Conservation (phyloP, 2,329 filamentous ascomycete species). For the Penicillium sp. region DNA sequence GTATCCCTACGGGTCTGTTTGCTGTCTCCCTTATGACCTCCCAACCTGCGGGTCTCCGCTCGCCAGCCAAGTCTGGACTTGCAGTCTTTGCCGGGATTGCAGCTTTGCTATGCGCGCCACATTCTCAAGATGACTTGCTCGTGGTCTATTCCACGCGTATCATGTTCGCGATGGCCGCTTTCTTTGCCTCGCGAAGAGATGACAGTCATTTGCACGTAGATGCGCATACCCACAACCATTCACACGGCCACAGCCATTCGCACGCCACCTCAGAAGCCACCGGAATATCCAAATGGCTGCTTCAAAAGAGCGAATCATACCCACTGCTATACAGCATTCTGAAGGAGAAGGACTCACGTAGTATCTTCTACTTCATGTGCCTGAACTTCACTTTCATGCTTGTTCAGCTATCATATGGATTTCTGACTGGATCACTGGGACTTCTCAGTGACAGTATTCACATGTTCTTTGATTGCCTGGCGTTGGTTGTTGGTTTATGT, state of each 20-base stretch:
- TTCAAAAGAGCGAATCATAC: slow-evolving; percentile 69
- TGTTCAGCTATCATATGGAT: slow-evolving; percentile 91
- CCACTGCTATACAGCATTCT: slow-evolving; percentile 84
- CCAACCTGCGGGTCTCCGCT: slow-evolving; percentile 27
- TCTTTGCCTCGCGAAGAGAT: slow-evolving; percentile 36
- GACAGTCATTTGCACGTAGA: slow-evolving; percentile 28
- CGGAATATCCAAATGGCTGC: slow-evolving; percentile 68
- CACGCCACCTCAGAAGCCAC: slow-evolving; percentile 56
- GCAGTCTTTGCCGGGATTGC: slow-evolving; percentile 28
- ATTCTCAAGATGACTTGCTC: slow-evolving; percentile 28
- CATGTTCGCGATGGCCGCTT: slow-evolving; percentile 31
- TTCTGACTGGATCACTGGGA: slow-evolving; percentile 87
- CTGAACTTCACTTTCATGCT: slow-evolving; percentile 95
- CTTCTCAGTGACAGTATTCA: slow-evolving; percentile 97
- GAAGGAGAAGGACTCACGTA: slow-evolving; percentile 85
- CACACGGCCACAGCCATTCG: slow-evolving; percentile 25
- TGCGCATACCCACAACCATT: slow-evolving; percentile 34
- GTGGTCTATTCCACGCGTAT: slow-evolving; percentile 30
- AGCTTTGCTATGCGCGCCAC: slow-evolving; percentile 32
- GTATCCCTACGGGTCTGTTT: slow-evolving; percentile 25
- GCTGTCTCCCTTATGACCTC: slow-evolving; percentile 30
- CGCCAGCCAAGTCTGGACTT: slow-evolving; percentile 35
- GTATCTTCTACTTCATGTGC: slow-evolving; percentile 97
- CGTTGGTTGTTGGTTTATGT: slow-evolving; percentile 83
- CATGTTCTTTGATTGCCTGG: slow-evolving; percentile 98